These are phyloP conservation scores for Candida koratica DNA, from an alignment of 805 yeast species.

Conservation along the genomic window DNA sequence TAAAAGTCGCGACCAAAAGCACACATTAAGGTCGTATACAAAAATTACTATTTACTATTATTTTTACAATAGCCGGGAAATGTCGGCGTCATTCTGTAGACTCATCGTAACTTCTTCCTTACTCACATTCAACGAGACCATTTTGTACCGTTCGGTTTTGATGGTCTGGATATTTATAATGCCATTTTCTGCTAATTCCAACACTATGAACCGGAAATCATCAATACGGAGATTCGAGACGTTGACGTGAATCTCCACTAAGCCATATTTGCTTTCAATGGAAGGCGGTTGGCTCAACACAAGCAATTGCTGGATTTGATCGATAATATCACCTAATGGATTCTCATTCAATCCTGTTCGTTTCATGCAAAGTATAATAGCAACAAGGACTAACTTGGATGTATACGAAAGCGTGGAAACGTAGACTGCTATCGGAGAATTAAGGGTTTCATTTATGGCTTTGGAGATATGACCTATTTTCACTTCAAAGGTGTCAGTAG, in stretches of 20 bases:
- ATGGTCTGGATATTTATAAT: slow-evolving; percentile 63
- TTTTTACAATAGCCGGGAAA: slow-evolving; percentile 9
- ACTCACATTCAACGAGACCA: slow-evolving; percentile 63
- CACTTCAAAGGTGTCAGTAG: slow-evolving; percentile 52
- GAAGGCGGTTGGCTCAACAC: slow-evolving; percentile 32
- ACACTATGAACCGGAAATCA: slow-evolving; percentile 57
- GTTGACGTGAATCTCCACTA: slow-evolving; percentile 10
- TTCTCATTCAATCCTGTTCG: slow-evolving; percentile 71
- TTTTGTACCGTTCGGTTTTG: slow-evolving; percentile 62
- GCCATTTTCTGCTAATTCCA: slow-evolving; percentile 77
- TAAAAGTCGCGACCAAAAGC: too few species aligned
- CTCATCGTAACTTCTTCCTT: slow-evolving; percentile 65
- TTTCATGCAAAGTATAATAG: slow-evolving; percentile 58
- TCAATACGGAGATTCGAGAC: slow-evolving; percentile 44
- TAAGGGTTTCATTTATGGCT: slow-evolving; percentile 76
- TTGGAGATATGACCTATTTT: slow-evolving; percentile 69
- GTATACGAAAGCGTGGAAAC: slow-evolving; percentile 60
- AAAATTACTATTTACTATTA: too few species aligned
- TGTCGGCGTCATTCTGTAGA: slow-evolving; percentile 49
- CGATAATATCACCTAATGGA: slow-evolving; percentile 69
- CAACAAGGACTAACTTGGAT: slow-evolving; percentile 68
- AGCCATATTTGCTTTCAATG: slow-evolving; percentile 9
- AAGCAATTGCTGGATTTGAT: slow-evolving; percentile 59
- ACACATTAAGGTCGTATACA: too few species aligned
- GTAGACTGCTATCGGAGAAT: slow-evolving; percentile 64